Evolutionary conservation across 139 green algal genomes (phyloP).

Genomic region (Zygnema cylindricum): DNA sequence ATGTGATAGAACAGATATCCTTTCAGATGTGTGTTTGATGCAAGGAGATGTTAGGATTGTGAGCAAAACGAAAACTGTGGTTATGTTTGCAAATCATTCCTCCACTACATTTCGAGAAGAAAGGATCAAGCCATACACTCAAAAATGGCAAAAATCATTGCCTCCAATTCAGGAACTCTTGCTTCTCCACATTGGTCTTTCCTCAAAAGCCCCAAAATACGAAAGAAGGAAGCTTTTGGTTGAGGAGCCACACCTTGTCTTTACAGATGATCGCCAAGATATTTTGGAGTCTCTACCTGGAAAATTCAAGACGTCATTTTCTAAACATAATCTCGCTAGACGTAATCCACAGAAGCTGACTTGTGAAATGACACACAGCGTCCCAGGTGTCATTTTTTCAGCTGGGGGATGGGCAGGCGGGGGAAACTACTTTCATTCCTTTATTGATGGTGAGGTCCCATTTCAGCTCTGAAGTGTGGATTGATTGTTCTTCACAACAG

Average conservation of each 20-base stretch:
- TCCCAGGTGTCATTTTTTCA: not conserved
- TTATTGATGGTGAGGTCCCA: not conserved
- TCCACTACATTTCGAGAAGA: not conserved
- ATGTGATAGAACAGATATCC: not conserved
- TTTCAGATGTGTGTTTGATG: not conserved
- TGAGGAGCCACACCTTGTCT: not conserved
- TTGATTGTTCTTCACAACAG: too few relatives aligned
- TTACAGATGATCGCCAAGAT: not conserved
- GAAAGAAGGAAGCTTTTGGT: not conserved
- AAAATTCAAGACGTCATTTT: too few relatives aligned
- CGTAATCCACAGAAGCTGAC: not conserved
- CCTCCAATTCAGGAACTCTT: not conserved
- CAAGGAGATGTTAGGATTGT: not conserved
- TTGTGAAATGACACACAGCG: not conserved
- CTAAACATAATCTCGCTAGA: too few relatives aligned
- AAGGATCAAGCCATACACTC: not conserved
- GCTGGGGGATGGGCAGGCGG: not conserved
- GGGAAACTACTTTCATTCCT: not conserved
- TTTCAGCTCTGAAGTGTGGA: too few relatives aligned
- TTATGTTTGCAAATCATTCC: not conserved
- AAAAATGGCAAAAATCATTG: not conserved
- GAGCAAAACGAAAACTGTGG: not conserved
- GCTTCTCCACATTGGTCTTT: not conserved
- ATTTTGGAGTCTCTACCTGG: too few relatives aligned
- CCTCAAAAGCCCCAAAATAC: too few relatives aligned